Evolutionary conservation across 2,329 filamentous ascomycete species (phyloP).

Genomic region (Colletotrichum aenigma): DNA sequence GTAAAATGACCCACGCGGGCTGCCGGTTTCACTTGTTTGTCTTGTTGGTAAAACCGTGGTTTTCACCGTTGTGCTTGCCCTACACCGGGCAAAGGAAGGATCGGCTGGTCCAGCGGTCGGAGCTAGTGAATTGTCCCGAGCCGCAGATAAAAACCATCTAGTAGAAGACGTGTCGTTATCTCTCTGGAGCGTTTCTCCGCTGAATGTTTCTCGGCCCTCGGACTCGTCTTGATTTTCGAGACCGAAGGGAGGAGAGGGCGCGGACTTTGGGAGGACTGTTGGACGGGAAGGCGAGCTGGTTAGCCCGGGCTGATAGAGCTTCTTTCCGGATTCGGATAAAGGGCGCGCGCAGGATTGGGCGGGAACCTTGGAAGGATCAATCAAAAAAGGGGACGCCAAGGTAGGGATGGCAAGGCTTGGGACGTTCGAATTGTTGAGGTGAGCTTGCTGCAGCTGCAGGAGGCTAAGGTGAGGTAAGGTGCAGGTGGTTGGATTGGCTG

Average conservation of each 20-base stretch:
- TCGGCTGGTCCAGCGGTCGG: not conserved
- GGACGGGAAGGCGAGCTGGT: not conserved
- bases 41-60: not conserved
- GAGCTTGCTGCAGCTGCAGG: not conserved
- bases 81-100: not conserved
- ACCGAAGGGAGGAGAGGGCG: not conserved
- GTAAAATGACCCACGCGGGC: not conserved
- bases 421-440: not conserved
- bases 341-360: not conserved
- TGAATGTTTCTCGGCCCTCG: not conserved
- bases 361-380: not conserved
- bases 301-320: not conserved
- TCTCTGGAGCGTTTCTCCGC: not conserved
- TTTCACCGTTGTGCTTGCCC: not conserved
- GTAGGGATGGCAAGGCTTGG: not conserved
- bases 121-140: not conserved
- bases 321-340: constrained; percentile 8
- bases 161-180: not conserved
- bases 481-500: not conserved
- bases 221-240: not conserved
- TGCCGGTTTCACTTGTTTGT: not conserved
- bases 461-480: not conserved
- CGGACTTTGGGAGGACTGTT: not conserved
- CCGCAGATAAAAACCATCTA: not conserved
- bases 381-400: not conserved